Base-by-base conservation (phyloP, 2,329 filamentous ascomycete species). In the Metarhizium humberi region DNA sequence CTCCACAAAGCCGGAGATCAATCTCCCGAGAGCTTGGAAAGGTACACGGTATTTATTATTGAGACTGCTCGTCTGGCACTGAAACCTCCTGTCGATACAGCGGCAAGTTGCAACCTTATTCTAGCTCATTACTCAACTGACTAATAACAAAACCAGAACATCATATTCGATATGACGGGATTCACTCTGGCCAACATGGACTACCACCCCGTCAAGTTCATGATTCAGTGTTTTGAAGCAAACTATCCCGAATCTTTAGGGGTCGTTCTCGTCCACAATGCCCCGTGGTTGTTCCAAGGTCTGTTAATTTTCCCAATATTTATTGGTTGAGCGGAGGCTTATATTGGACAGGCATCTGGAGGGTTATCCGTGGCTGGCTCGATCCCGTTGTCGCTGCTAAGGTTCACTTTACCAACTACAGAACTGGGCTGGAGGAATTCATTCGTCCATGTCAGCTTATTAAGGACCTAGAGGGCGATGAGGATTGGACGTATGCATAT, bases 161-260 rank as follows among this genome's bases (percentile, higher is more conserved):
- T 99, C 60, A 75, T 99, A 50, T 99, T 99, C 66, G 94, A 99
- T 69, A 92, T 99, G 90, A 95, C 89, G 7, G 84, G 86, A 59
- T 97, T 97, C 70, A 88, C 88, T 18, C 79, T 97, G 75, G 87
- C 92, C 16, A 99, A 99, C 72, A 97, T 99, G 94, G 94, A 99
- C 70, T 97, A 97, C 69, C 83, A 88, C 0, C 92, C 94, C 1
- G 90, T 99, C 56, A 99, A 96, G 67, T 99, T 97, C 74, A 96
- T 99, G 87, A 96, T 99, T 71, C 95, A 96, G 72, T 96, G 92
- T 71, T 99, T 99, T 67, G 94, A 99, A 74, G 94, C 94, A 57
- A 97, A 99, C 69, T 99, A 97, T 64, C 94, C 94, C 0, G 94
- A 99, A 71, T 92, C 85, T 50, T 79, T 99, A 1, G 94, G 92